Base-by-base conservation (phyloP, 2,329 filamentous ascomycete genomes). In the Coniochaeta ligniaria region DNA sequence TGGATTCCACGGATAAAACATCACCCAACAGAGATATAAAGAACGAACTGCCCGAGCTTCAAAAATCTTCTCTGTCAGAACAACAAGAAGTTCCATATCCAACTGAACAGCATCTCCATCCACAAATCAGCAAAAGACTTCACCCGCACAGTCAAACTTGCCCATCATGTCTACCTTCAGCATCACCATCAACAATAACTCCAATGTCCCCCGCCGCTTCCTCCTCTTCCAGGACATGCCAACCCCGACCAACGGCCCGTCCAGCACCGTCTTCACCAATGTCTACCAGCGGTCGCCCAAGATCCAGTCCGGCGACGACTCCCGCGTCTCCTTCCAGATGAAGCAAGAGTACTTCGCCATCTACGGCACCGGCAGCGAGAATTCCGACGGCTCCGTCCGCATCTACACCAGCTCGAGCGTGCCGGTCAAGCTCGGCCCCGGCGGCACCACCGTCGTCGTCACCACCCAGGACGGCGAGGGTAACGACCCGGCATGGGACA, bases 331-430 rank as follows among this genome's bases (percentile, higher is more conserved):
- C 57, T 58, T 58, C 57, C 36, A 43, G 22, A 58, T 58, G 36
- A 43, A 43, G 57, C 16, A 43, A 36, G 33, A 58, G 57, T 43
- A 43, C 36, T 58, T 43, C 26, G 57, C 57, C 35, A 58, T 58
- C 57, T 58, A 58, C 36, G 45, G 38, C 43, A 28, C 60, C 43
- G 54, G 54, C 1, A 62, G 61, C 61, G 54, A 24, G 28, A 38
- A 33, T 17, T 66, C 67, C 58, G 61, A 63, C 61, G 62, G 43
- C 59, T 69, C 64, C 38, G 65, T 64, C 56, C 67, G 67, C 45
- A 59, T 67, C 2, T 66, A 65, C 28, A 69, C 57, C 36, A 43
- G 35, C 22, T 38, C 36, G 4, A 43, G 36, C 57, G n/a, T 24
- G 20, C 36, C 35, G 7, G 36, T 45, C 36, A 58, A 58, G 57